A percentile compares a stretch with the other conserved stretches of the same genome.
Evolutionary conservation across 2,329 filamentous ascomycete species (phyloP).

Genomic region (Talaromyces pinophilus): DNA sequence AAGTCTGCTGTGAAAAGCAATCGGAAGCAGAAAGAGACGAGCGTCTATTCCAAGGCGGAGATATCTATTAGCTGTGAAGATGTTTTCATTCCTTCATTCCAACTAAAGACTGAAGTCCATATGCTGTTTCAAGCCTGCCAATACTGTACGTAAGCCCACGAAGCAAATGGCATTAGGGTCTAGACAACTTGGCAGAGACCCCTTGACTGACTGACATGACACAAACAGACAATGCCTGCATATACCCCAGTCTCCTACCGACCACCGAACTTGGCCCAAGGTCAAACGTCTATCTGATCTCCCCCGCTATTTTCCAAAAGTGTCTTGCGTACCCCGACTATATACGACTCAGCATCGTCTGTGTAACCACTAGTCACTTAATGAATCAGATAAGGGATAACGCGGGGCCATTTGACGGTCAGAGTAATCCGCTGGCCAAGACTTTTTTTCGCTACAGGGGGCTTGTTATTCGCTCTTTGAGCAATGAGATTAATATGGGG

Average conservation of each 20-base stretch:
- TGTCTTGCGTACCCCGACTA: conserved; percentile 31
- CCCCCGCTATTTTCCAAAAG: conserved; percentile 26
- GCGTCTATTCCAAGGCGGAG: background rate
- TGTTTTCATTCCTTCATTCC: background rate
- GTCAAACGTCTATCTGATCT: conserved; percentile 33
- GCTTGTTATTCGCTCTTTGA: conserved; percentile 35
- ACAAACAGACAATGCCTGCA: conserved; percentile 34
- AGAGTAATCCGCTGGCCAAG: conserved; percentile 26
- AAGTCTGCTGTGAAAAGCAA: background rate
- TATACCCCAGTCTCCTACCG: conserved; percentile 33
- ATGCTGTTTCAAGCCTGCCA: conserved; percentile 31
- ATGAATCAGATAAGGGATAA: conserved; percentile 33
- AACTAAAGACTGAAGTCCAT: conserved; percentile 25
- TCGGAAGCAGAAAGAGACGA: background rate
- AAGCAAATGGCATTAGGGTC: background rate
- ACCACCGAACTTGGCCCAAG: conserved; percentile 29
- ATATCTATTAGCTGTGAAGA: background rate
- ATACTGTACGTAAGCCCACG: conserved; percentile 29
- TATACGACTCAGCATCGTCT: conserved; percentile 34
- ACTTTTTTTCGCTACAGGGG: conserved; percentile 37
- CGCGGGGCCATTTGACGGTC: background rate
- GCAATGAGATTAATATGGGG: conserved; percentile 29
- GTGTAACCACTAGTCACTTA: conserved; percentile 39
- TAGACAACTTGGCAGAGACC: background rate
- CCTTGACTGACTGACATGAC: background rate